Base-by-base conservation (phyloP, 1,139 yeast species). In the Pichia sp. region DNA sequence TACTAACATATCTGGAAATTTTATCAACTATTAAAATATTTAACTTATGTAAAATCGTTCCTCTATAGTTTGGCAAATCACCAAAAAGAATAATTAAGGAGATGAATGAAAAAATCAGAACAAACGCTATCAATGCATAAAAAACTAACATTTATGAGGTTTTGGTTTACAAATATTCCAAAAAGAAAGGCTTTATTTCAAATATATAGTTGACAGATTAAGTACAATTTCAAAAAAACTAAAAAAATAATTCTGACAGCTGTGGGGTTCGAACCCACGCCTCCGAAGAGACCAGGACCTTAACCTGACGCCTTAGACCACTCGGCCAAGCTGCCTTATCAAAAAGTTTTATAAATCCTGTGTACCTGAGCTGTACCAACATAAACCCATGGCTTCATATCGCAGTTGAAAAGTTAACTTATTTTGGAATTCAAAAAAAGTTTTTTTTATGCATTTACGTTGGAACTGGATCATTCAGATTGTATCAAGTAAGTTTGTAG, bases 211-310 rank as follows among this genome's bases (percentile, higher is more conserved):
- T 22, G 36, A n/a, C 36, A 29, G 41, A 30, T 22, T 22, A 22
- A 22, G 4, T 4, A 22, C 25, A 22, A 22, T 4, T 22, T 28
- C n/a, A 19, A 41, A 33, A 27, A 22, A 22, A 29, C 14, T 38
- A 38, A 29, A 8, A 45, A 36, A 48, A 56, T 49, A 55, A 60
- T 30, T 22, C 3, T 75, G 81, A 76, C 74, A 75, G 75, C 78
- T 77, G 80, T 76, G 81, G 77, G 81, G 75, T 76, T 76, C 80
- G 81, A 76, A 76, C 81, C 76, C 81, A 75, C 80, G 81, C 81
- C 80, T 75, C 80, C 81, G 80, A 69, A 76, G 80, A 76, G 80
- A 76, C 76, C 79, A 76, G 81, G 80, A 76, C 81, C 81, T 76
- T 77, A 76, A 76, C 80, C 81, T 76, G 80, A 76, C 81, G 81